Conservation (phyloP, 2,329 filamentous ascomycete species). For the Ascochyta viciae-villosae region DNA sequence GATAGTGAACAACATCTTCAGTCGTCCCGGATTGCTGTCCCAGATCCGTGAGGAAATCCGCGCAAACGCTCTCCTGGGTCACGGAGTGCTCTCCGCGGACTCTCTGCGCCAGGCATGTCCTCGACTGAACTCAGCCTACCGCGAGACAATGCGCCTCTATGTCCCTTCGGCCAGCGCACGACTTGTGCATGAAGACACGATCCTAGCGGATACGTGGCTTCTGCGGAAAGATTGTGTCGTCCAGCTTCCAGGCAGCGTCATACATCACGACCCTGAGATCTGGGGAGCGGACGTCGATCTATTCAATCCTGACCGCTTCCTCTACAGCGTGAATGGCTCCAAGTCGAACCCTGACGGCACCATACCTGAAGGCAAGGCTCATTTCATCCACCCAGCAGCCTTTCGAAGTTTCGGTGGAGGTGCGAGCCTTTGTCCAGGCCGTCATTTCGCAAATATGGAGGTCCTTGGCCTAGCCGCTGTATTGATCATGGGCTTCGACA, state of each 20-base stretch:
- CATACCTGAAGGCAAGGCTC: slow-evolving; percentile 20
- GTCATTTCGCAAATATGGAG: slow-evolving; percentile 47
- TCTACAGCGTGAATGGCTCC: slow-evolving; percentile 29
- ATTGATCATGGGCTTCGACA: slow-evolving; percentile 41
- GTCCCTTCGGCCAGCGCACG: slow-evolving; percentile 52
- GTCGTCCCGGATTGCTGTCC: slow-evolving; percentile 47
- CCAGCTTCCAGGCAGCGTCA: slow-evolving; percentile 54
- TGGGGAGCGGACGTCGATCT: slow-evolving; percentile 54
- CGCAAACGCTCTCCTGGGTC: slow-evolving; percentile 24
- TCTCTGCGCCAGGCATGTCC: slow-evolving; percentile 51
- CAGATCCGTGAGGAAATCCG: slow-evolving; percentile 53
- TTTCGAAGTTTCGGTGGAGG: slow-evolving; percentile 47
- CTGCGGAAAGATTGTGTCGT: slow-evolving; percentile 54
- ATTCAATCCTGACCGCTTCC: slow-evolving; percentile 56
- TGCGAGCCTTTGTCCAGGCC: slow-evolving; percentile 42
- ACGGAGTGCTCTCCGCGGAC: slow-evolving; percentile 46
- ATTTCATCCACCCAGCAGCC: slow-evolving; percentile 35
- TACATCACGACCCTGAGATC: slow-evolving; percentile 51
- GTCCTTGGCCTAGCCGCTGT: slow-evolving; percentile 39
- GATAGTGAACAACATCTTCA: slow-evolving; percentile 54
- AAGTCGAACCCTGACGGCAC: slow-evolving; percentile 23
- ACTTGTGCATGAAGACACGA: slow-evolving; percentile 52
- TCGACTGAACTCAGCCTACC: slow-evolving; percentile 55
- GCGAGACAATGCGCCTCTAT: slow-evolving; percentile 55
- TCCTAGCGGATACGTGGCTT: slow-evolving; percentile 53